phyloP scores from a whole-genome alignment of 1,284 basidiomycete species.

The Trichosporon ovoides region DNA sequence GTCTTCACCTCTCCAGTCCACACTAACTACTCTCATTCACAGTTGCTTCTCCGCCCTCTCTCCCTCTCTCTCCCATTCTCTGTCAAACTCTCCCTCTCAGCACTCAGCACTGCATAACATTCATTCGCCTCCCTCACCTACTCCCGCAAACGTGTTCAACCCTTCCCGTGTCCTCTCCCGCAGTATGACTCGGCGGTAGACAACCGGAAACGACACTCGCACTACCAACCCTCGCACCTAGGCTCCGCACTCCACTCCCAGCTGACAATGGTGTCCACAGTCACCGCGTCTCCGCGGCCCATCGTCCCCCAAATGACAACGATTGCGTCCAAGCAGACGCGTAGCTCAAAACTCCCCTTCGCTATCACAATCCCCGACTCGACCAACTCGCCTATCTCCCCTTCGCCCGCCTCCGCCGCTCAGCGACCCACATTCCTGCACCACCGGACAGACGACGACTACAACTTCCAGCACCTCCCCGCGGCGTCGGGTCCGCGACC shows the following conservation, averaged over 20 bases:
- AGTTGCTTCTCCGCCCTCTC: not conserved
- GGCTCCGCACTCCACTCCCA: not conserved
- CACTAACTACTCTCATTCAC: slow-evolving; percentile 2
- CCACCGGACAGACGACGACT: slow-evolving; percentile 2
- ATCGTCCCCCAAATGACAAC: not conserved
- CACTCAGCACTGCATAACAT: not conserved
- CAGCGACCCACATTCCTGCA: slow-evolving; percentile 1
- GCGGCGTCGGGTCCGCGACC: not conserved
- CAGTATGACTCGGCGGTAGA: slow-evolving; percentile 3
- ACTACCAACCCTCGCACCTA: not conserved
- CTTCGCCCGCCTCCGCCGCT: not conserved
- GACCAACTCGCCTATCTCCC: not conserved
- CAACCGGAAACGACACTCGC: slow-evolving; percentile 2
- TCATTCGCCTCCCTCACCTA: not conserved
- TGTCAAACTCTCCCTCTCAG: not conserved
- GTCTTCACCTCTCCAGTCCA: not conserved
- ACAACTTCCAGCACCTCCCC: slow-evolving; percentile 1
- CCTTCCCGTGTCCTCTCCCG: not conserved
- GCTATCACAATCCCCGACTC: slow-evolving; percentile 1
- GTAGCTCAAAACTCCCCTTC: not conserved
- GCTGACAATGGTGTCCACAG: not conserved
- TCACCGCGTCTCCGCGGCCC: not conserved
- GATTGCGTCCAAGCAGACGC: not conserved
- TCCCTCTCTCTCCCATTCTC: not conserved
- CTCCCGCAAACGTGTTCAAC: not conserved